Conservation (phyloP, 2,329 filamentous ascomycete species). For the Acephala macrosclerotiorum region DNA sequence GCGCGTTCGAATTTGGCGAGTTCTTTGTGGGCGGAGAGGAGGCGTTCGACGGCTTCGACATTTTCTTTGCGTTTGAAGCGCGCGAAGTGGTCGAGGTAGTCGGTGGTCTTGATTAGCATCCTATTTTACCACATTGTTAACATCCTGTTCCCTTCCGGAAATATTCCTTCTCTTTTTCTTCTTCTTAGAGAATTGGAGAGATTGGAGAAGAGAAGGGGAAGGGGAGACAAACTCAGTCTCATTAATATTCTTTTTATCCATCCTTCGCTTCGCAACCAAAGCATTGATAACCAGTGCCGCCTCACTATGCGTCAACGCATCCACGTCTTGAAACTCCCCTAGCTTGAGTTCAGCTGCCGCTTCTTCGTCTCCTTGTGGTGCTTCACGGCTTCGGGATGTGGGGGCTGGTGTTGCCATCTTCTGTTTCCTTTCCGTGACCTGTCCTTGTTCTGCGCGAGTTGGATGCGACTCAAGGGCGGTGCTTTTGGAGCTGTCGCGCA, state of each 20-base stretch:
- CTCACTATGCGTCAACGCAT: constrained; percentile 91
- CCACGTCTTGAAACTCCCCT: constrained; percentile 91
- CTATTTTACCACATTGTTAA: constrained; percentile 47
- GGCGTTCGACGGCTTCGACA: constrained; percentile 89
- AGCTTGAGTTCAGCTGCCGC: constrained; percentile 82
- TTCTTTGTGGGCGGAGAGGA: constrained; percentile 80
- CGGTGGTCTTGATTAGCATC: constrained; percentile 85
- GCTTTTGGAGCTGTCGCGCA: neutral
- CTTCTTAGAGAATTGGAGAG: too few species aligned
- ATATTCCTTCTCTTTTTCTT: too few species aligned
- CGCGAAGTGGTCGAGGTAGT: constrained; percentile 93
- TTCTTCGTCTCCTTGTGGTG: constrained; percentile 83
- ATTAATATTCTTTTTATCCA: constrained; percentile 82
- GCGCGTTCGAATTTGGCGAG: constrained; percentile 93
- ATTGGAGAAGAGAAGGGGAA: neutral
- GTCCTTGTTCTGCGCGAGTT: too few species aligned
- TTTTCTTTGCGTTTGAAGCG: constrained; percentile 96
- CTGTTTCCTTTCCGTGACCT: too few species aligned
- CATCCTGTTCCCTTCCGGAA: neutral
- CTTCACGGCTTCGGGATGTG: constrained; percentile 71
- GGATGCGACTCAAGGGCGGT: too few species aligned
- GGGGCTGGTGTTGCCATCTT: constrained; percentile 39
- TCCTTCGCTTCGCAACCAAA: constrained; percentile 80
- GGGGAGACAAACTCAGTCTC: constrained; percentile 82
- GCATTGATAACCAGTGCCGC: constrained; percentile 91